A percentile compares a stretch with the other conserved stretches of the same genome.
Conservation (phyloP, 192 early-diverging fungal genomes). For the Coemansia sp. region DNA sequence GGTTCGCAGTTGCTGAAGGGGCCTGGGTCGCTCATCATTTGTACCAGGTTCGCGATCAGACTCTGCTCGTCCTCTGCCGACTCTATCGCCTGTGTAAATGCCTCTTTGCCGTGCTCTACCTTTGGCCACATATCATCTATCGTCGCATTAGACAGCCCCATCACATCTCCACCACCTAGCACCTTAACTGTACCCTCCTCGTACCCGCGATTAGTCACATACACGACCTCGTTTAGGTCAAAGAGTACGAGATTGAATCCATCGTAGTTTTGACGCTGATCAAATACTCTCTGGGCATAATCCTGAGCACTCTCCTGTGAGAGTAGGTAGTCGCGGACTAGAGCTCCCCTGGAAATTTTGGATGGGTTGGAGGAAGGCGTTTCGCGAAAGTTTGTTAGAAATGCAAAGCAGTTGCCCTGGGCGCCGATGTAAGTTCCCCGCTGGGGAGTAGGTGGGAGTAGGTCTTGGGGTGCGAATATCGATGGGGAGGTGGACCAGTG, state of each 20-base stretch:
- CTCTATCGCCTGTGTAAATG: neutral
- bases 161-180: neutral
- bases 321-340: conserved; percentile 45
- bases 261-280: conserved; percentile 34
- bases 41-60: conserved; percentile 12
- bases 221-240: conserved; percentile 19
- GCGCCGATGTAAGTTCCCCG: conserved; percentile 46
- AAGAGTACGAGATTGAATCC: conserved; percentile 52
- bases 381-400: conserved; percentile 49
- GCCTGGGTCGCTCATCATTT: conserved; percentile 17
- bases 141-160: conserved; percentile 44
- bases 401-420: conserved; percentile 20
- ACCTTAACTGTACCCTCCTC: neutral
- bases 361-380: neutral
- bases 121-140: conserved; percentile 41
- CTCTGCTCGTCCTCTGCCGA: neutral
- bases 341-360: conserved; percentile 45
- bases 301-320: conserved; percentile 5
- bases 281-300: conserved; percentile 30
- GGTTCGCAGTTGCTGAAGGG: conserved; percentile 14
- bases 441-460: conserved; percentile 22
- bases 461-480: conserved; percentile 45
- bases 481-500: conserved; percentile 20
- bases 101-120: conserved; percentile 19
- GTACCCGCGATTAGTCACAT: conserved; percentile 37